Conservation (phyloP, 768 basidiomycete species). For the Holtermannia corniformis region DNA sequence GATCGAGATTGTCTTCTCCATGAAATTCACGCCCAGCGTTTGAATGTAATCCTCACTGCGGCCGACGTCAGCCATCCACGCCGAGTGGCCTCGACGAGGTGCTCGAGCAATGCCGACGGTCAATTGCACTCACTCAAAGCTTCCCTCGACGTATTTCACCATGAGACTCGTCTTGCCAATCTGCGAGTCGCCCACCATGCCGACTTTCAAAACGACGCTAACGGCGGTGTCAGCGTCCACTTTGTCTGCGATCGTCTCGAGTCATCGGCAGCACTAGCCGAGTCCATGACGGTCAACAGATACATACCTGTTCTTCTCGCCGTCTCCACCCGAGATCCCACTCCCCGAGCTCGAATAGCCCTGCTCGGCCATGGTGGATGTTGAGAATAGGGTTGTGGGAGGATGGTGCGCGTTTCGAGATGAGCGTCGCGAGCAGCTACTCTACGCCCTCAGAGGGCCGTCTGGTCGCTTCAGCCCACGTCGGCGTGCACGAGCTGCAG, state of each 20-base stretch:
- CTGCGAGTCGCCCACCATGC: constrained; percentile 99
- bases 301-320: constrained; percentile 30
- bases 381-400: too few species aligned
- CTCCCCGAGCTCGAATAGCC: constrained; percentile 33
- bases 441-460: too few species aligned
- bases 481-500: too few species aligned
- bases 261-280: not conserved
- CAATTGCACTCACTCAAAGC: constrained; percentile 55
- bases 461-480: too few species aligned
- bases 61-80: constrained; percentile 4
- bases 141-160: constrained; percentile 99
- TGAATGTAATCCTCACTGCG: constrained; percentile 97
- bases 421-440: too few species aligned
- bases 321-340: constrained; percentile 33
- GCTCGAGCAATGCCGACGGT: not conserved
- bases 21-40: constrained; percentile 99
- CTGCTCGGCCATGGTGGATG: constrained; percentile 25
- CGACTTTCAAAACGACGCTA: constrained; percentile 87
- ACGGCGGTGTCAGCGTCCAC: not conserved
- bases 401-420: too few species aligned
- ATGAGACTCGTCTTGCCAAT: constrained; percentile 98
- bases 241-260: not conserved
- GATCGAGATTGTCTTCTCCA: constrained; percentile 99
- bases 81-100: not conserved
- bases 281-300: not conserved